phyloP scores from a whole-genome alignment of 1,284 basidiomycete genomes.

The Anthracocystis walkeri region DNA sequence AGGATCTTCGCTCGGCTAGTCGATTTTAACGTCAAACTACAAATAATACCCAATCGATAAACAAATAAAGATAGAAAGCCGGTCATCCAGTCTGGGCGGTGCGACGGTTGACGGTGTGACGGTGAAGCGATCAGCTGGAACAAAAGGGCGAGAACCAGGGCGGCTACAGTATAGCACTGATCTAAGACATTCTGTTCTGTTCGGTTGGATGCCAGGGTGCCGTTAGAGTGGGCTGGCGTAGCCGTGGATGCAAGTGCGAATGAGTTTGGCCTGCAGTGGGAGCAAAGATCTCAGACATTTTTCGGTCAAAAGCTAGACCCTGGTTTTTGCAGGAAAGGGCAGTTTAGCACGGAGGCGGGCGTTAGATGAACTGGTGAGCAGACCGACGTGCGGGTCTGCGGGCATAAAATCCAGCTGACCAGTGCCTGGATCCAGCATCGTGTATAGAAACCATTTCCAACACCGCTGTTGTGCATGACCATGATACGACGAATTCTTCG shows the following conservation, averaged over 20 bases:
- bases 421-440: background rate
- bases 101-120: too few relatives aligned
- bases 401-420: background rate
- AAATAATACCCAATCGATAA: background rate
- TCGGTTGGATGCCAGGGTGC: too few relatives aligned
- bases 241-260: too few relatives aligned
- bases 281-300: slow-evolving; percentile 17
- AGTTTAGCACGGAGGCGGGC: background rate
- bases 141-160: too few relatives aligned
- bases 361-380: background rate
- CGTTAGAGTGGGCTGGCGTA: too few relatives aligned
- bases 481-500: background rate
- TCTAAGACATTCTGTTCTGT: too few relatives aligned
- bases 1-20: slow-evolving; percentile 41
- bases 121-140: too few relatives aligned
- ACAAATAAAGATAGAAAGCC: background rate
- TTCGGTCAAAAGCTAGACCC: slow-evolving; percentile 4
- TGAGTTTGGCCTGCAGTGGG: background rate
- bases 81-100: too few relatives aligned
- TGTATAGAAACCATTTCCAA: background rate
- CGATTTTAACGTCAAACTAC: background rate
- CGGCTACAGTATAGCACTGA: too few relatives aligned
- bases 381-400: slow-evolving; percentile 4
- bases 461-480: background rate
- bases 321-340: background rate